Evolutionary conservation across 106 monocot genomes (phyloP), one percentile per base, ranked within the genome.

Genomic region (Platanthera guangdongensis): DNA sequence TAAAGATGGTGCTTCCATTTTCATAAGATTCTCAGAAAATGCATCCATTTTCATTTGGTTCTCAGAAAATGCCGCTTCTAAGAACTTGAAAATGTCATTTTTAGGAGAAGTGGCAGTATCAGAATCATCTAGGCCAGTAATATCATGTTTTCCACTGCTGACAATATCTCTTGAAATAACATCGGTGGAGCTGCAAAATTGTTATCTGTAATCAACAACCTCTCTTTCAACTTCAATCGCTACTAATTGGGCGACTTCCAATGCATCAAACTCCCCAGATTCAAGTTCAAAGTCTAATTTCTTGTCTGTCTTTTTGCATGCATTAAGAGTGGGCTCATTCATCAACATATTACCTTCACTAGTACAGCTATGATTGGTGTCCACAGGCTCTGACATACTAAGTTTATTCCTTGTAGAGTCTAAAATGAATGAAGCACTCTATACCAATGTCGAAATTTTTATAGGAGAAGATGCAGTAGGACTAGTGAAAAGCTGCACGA

Each of bases 221-320:
- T 90, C 88, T 64, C 81, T 83, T 72, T 86, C 92, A 48, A 90
- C 95, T 85, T 92, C 82, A 47, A 87, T 87, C 51, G 89, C 91
- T 78, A 91, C 91, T 71, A 91, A 87, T 52, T 86, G 71, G 59
- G 94, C 94, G 76, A 90, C 78, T 65, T 86, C 88, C 60, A 90
- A 53, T 8, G 89, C 85, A 84, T 95, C 94, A 68, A 84, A 81
- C 60, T 91, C 91, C 21, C 78, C 78, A 71, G 81, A 87, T 57
- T 84, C 87, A 68, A 86, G 57, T 46, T 74, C 84, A 18, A 74
- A 60, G 64, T 84, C 85, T 59, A 81, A 75, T 52, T 22, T 80
- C n/a, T 77, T 32, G 9, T 74, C 70, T 49, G 7, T 32, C 75
- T 45, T 16, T 14, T 72, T 79, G 32, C 48, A 54, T 21, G 39